phyloP scores from a whole-genome alignment of 306 rosid genomes.

The Nissolia schottii region DNA sequence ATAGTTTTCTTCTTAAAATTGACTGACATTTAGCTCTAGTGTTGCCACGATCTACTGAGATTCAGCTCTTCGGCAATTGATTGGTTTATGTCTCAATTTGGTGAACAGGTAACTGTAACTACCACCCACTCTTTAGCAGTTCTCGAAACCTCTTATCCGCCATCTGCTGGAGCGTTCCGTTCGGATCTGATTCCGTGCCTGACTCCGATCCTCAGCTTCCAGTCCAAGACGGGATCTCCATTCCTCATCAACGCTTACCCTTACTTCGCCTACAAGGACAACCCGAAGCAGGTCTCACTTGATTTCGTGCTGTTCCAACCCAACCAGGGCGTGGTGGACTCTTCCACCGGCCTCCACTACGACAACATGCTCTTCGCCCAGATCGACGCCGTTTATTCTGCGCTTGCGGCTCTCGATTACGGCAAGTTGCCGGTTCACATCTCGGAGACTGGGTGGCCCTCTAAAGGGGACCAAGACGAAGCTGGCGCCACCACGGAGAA shows the following conservation, averaged over 20 bases:
- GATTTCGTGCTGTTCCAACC: conserved; percentile 85
- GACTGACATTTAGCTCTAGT: too few relatives aligned
- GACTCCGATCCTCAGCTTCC: conserved; percentile 66
- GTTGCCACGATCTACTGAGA: not conserved
- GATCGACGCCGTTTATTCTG: conserved; percentile 89
- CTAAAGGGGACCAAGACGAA: conserved; percentile 84
- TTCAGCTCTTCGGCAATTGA: too few relatives aligned
- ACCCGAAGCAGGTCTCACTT: conserved; percentile 62
- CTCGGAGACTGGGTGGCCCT: conserved; percentile 98
- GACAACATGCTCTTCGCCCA: conserved; percentile 93
- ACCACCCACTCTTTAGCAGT: conserved; percentile 78
- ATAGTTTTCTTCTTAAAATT: not conserved
- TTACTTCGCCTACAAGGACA: conserved; percentile 84
- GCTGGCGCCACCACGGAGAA: conserved; percentile 76
- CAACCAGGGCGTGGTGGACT: conserved; percentile 68
- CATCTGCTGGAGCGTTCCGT: conserved; percentile 80
- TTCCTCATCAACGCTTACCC: conserved; percentile 93
- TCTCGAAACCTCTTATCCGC: conserved; percentile 78
- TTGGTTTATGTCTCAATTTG: not conserved
- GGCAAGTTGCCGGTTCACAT: conserved; percentile 76
- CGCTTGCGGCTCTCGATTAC: conserved; percentile 50
- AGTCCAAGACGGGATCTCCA: conserved; percentile 75
- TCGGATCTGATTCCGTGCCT: conserved; percentile 53
- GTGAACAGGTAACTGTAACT: conserved; percentile 53
- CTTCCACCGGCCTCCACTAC: conserved; percentile 64